Base-by-base conservation (phyloP, 306 rosid species). In the Betula pendula region DNA sequence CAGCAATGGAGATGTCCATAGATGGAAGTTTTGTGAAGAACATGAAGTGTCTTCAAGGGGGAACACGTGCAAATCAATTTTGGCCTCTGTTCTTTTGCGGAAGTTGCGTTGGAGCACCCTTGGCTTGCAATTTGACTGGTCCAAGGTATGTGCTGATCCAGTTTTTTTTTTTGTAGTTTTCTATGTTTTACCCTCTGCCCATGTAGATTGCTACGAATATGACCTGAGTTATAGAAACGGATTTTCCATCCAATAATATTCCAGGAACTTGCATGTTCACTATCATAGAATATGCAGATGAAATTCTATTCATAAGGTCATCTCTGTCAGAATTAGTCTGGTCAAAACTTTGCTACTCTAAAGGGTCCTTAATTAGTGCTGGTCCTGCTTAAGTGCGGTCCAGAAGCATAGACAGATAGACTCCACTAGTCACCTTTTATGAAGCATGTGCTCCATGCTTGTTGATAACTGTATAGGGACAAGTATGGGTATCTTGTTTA, bases 81-180 rank as follows among this genome's bases (percentile, higher is more conserved):
- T 89, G 48, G 90, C 97, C 71, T 65, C 92, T 72, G 77, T 77
- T 73, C 88, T 92, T 12, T 83, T 89, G 72, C 85, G 88, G 45
- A 95, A 95, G 84, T 80, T 92, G 84, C 93, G 99, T 35, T 92
- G 99, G 99, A 95, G 97, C 88, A 95, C 99, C 62, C 96, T 90
- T 44, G 97, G 97, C 79, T 78, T 90, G 79, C 97, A 95, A 77
- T 95, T 89, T 82, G 93, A 95, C 67, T 90, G 99, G 99, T 95
- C 99, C 73, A 92, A 87, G 82, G 98, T 93, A 84, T 48, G 79
- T 78, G 76, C 35, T 66, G 56, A 40, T 60, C 75, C 22, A 25
- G n/a, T n/a, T n/a, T n/a, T 53, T 44, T 4, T 11, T 5, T 55
- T 16, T 20, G 6, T 6, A 3, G 15, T 33, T 31, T 55, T 31